Percentiles rank a stretch among this genome's conserved stretches.
Conservation (phyloP, 2,329 filamentous ascomycete species). For the Domatiomyces catenatus region DNA sequence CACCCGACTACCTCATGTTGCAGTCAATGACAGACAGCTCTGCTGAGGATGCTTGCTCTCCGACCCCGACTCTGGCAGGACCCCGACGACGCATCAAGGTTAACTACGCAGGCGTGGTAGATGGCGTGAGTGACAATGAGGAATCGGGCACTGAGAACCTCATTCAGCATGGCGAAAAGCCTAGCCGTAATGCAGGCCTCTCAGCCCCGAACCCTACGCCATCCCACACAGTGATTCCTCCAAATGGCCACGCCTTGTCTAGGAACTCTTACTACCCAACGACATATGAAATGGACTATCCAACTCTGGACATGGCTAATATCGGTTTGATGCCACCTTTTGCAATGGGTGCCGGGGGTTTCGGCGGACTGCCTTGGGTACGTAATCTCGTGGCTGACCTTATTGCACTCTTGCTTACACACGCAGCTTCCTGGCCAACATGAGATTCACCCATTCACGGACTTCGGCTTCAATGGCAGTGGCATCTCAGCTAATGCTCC, state of each 20-base stretch:
- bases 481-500: background rate
- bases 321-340: background rate
- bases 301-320: background rate
- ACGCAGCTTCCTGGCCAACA: background rate
- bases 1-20: background rate
- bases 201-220: background rate
- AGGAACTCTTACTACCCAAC: background rate
- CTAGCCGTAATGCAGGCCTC: background rate
- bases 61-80: background rate
- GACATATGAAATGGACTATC: background rate
- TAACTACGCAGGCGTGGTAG: background rate
- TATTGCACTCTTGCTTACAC: background rate
- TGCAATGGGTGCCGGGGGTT: background rate
- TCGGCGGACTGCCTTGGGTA: background rate
- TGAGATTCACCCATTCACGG: background rate
- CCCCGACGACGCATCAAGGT: background rate
- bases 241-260: background rate
- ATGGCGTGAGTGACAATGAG: background rate
- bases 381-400: background rate
- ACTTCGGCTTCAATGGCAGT: background rate
- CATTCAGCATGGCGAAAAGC: background rate
- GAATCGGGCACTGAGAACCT: background rate
- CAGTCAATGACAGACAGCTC: background rate
- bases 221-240: background rate
- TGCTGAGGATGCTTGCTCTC: background rate